These are phyloP conservation scores for Xylaria sp. DNA, from an alignment of 2,329 filamentous ascomycete genomes.

Conservation along the genomic window DNA sequence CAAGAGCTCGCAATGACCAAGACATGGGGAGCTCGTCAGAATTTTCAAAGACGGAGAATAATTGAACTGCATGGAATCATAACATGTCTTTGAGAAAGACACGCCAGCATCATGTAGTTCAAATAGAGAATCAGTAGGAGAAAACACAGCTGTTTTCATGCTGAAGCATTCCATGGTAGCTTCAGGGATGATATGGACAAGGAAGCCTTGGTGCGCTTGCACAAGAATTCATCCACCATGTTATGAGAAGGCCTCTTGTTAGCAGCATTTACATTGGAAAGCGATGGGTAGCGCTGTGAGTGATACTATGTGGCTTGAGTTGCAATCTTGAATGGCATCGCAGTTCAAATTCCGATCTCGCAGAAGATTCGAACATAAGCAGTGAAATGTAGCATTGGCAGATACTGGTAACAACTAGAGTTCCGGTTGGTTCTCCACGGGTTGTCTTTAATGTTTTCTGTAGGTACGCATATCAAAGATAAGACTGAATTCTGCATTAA, in stretches of 20 bases:
- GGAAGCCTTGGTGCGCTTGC: constrained; percentile 5
- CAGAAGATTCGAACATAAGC: constrained; percentile 4
- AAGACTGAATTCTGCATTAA: background rate
- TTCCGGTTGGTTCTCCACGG: background rate
- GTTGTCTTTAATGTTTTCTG: background rate
- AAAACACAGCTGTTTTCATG: constrained; percentile 4
- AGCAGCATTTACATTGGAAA: no score
- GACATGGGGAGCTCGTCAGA: constrained; percentile 18
- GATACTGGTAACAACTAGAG: background rate
- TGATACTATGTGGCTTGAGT: background rate
- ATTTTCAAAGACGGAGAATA: constrained; percentile 24
- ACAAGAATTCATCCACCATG: constrained; percentile 14
- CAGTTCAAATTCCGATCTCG: background rate
- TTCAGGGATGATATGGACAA: constrained; percentile 7
- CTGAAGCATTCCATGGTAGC: background rate
- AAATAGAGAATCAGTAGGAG: constrained; percentile 6
- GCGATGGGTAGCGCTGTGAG: background rate
- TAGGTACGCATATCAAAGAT: background rate
- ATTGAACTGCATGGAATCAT: constrained; percentile 6
- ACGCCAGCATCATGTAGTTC: background rate
- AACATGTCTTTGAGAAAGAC: constrained; percentile 19
- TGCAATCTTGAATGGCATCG: background rate
- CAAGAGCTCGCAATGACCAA: constrained; percentile 13
- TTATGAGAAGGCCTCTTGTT: constrained; percentile 7
- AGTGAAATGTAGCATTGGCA: background rate